phyloP scores from a whole-genome alignment of 148 eudicot species.

The Talinum fruticosum region DNA sequence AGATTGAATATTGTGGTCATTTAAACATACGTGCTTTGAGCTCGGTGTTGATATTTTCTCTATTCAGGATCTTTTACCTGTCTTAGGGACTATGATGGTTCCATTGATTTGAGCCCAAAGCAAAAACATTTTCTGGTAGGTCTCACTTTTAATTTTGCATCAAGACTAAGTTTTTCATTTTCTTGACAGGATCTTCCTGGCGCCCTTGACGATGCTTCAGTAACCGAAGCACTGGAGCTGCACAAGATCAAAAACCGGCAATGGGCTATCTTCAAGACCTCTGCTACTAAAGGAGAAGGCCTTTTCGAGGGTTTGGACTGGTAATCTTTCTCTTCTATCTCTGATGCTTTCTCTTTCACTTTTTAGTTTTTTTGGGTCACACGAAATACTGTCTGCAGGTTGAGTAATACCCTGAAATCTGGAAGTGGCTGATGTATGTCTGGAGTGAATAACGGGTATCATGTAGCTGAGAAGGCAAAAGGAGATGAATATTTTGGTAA shows the following conservation, averaged over 20 bases:
- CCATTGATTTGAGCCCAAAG: no score
- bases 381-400: conserved; percentile 40
- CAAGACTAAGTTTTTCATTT: not conserved
- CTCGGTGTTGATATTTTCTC: no score
- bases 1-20: no score
- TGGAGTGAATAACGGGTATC: not conserved
- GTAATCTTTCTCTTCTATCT: conserved; percentile 33
- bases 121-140: no score
- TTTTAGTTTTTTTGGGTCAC: no score
- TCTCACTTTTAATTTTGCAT: no score
- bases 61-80: no score
- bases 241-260: conserved; percentile 95
- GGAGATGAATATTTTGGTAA: not conserved
- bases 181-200: conserved; percentile 87
- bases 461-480: conserved; percentile 17
- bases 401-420: conserved; percentile 89
- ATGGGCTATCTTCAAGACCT: conserved; percentile 96
- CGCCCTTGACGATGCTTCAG: conserved; percentile 93
- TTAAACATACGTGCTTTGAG: not conserved
- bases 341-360: not conserved
- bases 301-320: conserved; percentile 97
- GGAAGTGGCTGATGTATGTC: conserved; percentile 49
- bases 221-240: conserved; percentile 88
- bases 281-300: conserved; percentile 96
- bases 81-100: no score